Conservation (phyloP, 1,284 basidiomycete species). For the Tremellales sp. region DNA sequence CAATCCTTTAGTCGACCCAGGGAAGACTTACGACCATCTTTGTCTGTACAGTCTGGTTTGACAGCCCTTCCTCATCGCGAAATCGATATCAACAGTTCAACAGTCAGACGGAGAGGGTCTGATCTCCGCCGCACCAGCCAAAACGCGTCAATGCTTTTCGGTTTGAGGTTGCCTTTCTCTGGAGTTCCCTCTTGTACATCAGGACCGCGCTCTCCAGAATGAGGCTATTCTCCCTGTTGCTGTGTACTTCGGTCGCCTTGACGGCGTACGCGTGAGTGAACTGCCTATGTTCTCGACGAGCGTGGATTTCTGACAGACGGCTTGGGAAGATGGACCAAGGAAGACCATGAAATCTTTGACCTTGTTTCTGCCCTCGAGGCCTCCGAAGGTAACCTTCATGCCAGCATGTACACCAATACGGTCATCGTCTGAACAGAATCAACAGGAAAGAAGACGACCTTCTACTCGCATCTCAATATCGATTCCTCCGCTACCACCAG, state of each 20-base stretch:
- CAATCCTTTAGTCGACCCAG: not conserved
- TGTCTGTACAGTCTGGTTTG: not conserved
- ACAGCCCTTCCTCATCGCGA: not conserved
- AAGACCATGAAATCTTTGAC: constrained; percentile 94
- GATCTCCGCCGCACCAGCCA: not conserved
- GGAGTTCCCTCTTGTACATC: not conserved
- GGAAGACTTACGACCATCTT: constrained; percentile 17
- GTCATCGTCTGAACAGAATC: not conserved
- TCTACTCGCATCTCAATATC: constrained; percentile 81
- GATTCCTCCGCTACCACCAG: constrained; percentile 62
- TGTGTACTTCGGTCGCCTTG: not conserved
- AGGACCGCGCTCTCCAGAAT: too few species aligned
- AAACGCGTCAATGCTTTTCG: not conserved
- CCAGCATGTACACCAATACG: constrained; percentile 6
- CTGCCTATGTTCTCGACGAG: too few species aligned
- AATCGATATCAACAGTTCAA: constrained; percentile 1
- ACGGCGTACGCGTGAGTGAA: constrained; percentile 1
- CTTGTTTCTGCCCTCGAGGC: constrained; percentile 78
- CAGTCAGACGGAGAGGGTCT: too few species aligned
- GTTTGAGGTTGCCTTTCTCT: not conserved
- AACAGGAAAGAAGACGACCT: constrained; percentile 74
- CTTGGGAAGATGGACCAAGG: constrained; percentile 53
- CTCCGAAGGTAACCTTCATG: constrained; percentile 62
- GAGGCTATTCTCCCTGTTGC: not conserved
- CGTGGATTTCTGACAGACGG: too few species aligned